Evolutionary conservation across 73 alveolate species (phyloP), one percentile per base, ranked within the genome.

Genomic region (Paramecium bursaria): DNA sequence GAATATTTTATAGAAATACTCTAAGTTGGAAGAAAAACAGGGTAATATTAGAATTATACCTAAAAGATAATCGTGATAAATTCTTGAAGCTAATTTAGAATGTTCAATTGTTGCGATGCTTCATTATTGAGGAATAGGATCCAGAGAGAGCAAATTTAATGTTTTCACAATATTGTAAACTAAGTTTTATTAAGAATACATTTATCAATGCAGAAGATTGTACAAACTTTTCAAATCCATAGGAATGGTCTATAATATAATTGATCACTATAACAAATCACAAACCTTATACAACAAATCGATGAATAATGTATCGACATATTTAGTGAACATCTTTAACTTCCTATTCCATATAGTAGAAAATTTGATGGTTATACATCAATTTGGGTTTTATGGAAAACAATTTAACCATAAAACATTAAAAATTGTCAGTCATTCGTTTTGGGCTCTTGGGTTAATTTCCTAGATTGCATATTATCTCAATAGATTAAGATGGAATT

Each of bases 151-250:
- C n/a, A n/a, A n/a, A n/a, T n/a, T n/a, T n/a, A n/a, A n/a, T n/a
- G n/a, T n/a, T n/a, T n/a, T n/a, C n/a, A n/a, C n/a, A n/a, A n/a
- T n/a, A n/a, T n/a, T n/a, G n/a, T n/a, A n/a, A n/a, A n/a, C n/a
- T n/a, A n/a, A n/a, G n/a, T n/a, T n/a, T n/a, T n/a, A n/a, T n/a
- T 22, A 39, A 67, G 82, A 67, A 67, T 5, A 67, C 33, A 15
- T 67, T 1, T 67, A 67, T 19, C 33, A 21, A 9, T 67, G 82
- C n/a, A 67, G 82, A 67, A 33, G 82, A 67, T 67, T 67, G 44
- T 67, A 39, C 30, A 67, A 26, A 19, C 42, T 67, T n/a, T 53
- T 53, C 22, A 67, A 67, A 26, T 25, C 31, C 44, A 26, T 67
- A 5, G 13, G 44, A 42, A 35, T 57, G 1, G 19, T 67, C 14